Base-by-base conservation (phyloP, 768 basidiomycete species). In the Mycena olivaceomarginata region DNA sequence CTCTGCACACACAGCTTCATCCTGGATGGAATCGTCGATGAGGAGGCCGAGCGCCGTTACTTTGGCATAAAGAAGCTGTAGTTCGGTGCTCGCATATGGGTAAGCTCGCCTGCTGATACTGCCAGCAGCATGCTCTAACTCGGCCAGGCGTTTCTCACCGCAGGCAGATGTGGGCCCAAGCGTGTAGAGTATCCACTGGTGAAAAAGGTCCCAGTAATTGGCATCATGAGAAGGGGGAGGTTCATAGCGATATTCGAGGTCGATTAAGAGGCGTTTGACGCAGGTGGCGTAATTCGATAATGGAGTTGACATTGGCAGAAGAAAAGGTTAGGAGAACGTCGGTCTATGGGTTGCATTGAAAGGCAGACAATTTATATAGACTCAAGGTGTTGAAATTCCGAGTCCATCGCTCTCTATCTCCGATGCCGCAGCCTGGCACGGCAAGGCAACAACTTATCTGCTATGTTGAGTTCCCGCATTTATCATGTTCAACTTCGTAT, bases 1-100 rank as follows among this genome's bases (percentile, higher is more conserved):
- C 43, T 75, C 51, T 8, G 66, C 39, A 43, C 39, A 39, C 8
- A 75, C 67, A 12, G 57, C 67, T 18, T 67, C 73, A 46, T 69
- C 67, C 59, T 69, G 31, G 59, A 75, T 51, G 59, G 73, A 75
- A 59, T 75, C 73, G 67, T 75, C 73, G 46, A 75, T 68, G 59
- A 69, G 37, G 67, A 75, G 11, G 16, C 20, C 73, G n/a, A 75
- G 18, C 16, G 73, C 73, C n/a, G 73, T 69, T 10, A 75, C 3
- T 37, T 75, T 67, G n/a, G 73, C 67, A 31, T 40, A 69, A 20
- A 75, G 66, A 25, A 75, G 67, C 60, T 75, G 18, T 20, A 75
- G 20, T 45, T 69, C n/a, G 59, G 57, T 51, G 60, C 48, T 63
- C 15, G 67, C 66, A 39, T 51, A 64, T 25, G 73, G 73, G 37